Evolutionary conservation across 1,284 basidiomycete species (phyloP).

Genomic region (Tylopilus orsonianus): DNA sequence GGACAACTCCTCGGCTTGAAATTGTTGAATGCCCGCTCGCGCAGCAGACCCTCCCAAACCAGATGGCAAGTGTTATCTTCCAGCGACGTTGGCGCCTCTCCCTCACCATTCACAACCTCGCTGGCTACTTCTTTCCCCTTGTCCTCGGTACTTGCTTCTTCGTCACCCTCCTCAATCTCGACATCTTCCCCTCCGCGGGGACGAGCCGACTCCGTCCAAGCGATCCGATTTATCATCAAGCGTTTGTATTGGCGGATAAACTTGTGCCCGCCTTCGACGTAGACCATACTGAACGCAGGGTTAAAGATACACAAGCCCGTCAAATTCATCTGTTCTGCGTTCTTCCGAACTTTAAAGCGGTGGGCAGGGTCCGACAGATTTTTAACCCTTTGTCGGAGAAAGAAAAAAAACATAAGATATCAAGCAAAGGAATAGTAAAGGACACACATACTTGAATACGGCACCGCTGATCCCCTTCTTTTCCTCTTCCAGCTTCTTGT

Average conservation of each 20-base stretch:
- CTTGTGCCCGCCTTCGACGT: constrained; percentile 90
- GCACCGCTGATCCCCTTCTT: constrained; percentile 84
- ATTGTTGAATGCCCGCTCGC: constrained; percentile 78
- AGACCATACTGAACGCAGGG: constrained; percentile 84
- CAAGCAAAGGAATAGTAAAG: not conserved
- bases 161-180: constrained; percentile 56
- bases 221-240: constrained; percentile 86
- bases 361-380: constrained; percentile 91
- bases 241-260: constrained; percentile 87
- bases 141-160: constrained; percentile 41
- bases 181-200: constrained; percentile 71
- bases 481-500: constrained; percentile 83
- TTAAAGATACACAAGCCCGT: constrained; percentile 91
- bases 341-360: constrained; percentile 95
- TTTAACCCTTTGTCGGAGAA: constrained; percentile 60
- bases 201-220: constrained; percentile 92
- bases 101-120: constrained; percentile 17
- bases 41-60: constrained; percentile 90
- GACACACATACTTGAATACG: constrained; percentile 79
- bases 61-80: constrained; percentile 87
- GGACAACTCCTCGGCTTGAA: constrained; percentile 87
- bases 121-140: constrained; percentile 33
- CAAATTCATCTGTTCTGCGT: constrained; percentile 88
- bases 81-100: constrained; percentile 45
- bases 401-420: constrained; percentile 2